These are phyloP conservation scores for Candida sojae DNA, from an alignment of 1,139 yeast species.

Conservation along the genomic window DNA sequence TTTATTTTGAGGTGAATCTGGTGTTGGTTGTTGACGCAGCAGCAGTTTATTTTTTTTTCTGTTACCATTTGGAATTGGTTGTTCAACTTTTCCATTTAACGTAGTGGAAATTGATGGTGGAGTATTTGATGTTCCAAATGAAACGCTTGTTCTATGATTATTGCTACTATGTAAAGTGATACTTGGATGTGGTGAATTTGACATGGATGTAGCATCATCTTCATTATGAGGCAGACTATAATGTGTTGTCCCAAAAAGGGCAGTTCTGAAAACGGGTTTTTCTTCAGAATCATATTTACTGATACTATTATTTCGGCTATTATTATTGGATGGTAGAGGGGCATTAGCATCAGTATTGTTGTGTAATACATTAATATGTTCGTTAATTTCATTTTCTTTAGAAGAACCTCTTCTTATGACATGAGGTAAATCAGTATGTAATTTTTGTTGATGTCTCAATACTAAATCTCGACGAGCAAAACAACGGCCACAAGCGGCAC, in stretches of 20 bases:
- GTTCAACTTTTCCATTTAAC: neutral
- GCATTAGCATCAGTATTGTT: constrained; percentile 48
- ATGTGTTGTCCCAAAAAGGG: constrained; percentile 17
- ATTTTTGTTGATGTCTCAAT: constrained; percentile 49
- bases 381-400: constrained; percentile 25
- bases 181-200: constrained; percentile 14
- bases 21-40: constrained; percentile 9
- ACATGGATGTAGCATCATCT: constrained; percentile 3
- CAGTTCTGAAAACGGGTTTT: constrained; percentile 24
- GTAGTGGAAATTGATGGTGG: neutral
- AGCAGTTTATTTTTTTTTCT: constrained; percentile 1
- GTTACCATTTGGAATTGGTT: constrained; percentile 5
- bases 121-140: constrained; percentile 6
- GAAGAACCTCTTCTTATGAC: constrained; percentile 22
- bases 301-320: constrained; percentile 1
- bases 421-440: constrained; percentile 29
- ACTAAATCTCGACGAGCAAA: constrained; percentile 52
- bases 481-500: constrained; percentile 53
- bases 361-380: constrained; percentile 44
- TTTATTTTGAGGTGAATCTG: constrained; percentile 12
- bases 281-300: neutral
- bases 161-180: constrained; percentile 15
- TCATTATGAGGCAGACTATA: constrained; percentile 12
- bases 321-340: constrained; percentile 31
- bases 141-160: constrained; percentile 14